Conservation (phyloP, 192 early-diverging fungal genomes). For the Helicostylum pulchrum region DNA sequence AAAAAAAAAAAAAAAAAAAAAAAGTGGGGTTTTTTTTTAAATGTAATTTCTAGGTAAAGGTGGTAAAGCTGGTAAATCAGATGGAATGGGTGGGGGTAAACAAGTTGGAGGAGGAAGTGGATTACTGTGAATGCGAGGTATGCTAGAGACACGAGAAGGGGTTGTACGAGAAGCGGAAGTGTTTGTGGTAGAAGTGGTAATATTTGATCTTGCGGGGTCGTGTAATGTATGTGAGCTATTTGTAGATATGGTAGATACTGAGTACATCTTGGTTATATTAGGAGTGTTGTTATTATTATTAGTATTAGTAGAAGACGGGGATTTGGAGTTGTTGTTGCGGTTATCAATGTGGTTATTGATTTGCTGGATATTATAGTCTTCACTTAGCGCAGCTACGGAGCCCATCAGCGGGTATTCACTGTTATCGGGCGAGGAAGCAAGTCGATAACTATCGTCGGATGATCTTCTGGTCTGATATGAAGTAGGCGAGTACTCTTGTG, state of each 20-base stretch:
- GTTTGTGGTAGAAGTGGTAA: background rate
- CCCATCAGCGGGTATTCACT: slow-evolving; percentile 16
- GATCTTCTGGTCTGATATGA: background rate
- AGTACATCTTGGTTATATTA: background rate
- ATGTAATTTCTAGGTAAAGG: slow-evolving; percentile 3
- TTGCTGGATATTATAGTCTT: background rate
- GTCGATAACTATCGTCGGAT: slow-evolving; percentile 7
- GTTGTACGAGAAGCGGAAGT: background rate
- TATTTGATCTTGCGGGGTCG: background rate
- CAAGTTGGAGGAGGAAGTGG: slow-evolving; percentile 16
- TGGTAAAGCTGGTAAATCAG: background rate
- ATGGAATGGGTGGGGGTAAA: slow-evolving; percentile 17
- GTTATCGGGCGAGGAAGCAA: slow-evolving; percentile 17
- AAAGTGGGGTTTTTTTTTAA: background rate
- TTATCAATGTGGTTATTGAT: background rate
- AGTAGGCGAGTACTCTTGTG: background rate
- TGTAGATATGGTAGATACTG: background rate
- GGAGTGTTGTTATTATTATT: background rate
- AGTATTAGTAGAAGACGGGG: background rate
- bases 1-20: background rate
- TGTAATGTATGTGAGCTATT: background rate
- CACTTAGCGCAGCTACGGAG: background rate
- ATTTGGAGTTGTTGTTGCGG: too few relatives aligned
- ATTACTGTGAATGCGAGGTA: slow-evolving; percentile 1
- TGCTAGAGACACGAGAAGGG: slow-evolving; percentile 1